Evolutionary conservation across 106 monocot genomes (phyloP).

Genomic region (Dactylorhiza incarnata): DNA sequence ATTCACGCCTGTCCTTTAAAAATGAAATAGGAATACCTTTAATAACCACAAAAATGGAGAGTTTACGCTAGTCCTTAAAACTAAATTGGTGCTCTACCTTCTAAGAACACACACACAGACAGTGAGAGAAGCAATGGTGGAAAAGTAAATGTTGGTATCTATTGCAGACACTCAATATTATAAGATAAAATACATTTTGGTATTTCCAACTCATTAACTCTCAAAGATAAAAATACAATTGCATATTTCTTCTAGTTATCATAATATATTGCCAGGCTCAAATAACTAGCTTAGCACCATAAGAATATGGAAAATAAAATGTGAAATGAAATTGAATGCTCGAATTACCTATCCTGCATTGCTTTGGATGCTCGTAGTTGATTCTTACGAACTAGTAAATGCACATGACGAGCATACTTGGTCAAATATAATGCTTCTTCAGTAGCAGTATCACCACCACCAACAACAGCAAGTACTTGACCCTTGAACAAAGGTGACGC

Average conservation of each 20-base stretch:
- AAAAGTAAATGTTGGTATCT: not conserved
- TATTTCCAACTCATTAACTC: not conserved
- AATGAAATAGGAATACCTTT: not conserved
- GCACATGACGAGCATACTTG: slow-evolving; percentile 97
- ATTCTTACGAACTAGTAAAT: slow-evolving; percentile 70
- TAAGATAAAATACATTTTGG: not conserved
- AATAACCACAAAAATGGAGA: not conserved
- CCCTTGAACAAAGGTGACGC: slow-evolving; percentile 96
- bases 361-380: slow-evolving; percentile 84
- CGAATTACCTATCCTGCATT: slow-evolving; percentile 90
- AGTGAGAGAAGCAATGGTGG: not conserved
- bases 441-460: slow-evolving; percentile 95
- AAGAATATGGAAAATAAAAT: not conserved
- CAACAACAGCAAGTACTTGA: slow-evolving; percentile 84
- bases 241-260: not conserved
- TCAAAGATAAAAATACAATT: not conserved
- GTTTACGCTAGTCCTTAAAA: not conserved
- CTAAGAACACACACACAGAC: too few relatives aligned
- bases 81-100: too few relatives aligned
- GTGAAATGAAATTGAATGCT: not conserved
- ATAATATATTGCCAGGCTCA: not conserved
- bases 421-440: slow-evolving; percentile 96
- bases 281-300: not conserved
- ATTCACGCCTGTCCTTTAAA: not conserved
- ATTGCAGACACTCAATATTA: not conserved